Conservation (phyloP, 1,284 basidiomycete species). For the Agaricales sp. region DNA sequence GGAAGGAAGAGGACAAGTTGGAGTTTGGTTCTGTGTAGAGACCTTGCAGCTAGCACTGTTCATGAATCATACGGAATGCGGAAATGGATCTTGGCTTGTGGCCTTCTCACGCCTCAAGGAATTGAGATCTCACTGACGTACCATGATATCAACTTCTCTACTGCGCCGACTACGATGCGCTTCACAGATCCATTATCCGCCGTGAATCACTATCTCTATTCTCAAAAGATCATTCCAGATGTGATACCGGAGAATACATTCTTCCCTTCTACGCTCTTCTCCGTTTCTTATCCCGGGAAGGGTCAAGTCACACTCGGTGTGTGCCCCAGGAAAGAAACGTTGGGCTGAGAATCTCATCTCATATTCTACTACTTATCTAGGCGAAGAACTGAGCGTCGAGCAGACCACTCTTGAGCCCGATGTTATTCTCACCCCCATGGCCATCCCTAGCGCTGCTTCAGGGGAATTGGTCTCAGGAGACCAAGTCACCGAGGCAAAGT, state of each 20-base stretch:
- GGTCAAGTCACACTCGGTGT: neutral
- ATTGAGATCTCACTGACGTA: too few species aligned
- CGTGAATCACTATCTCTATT: constrained; percentile 27
- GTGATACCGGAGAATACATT: constrained; percentile 37
- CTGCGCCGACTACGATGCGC: neutral
- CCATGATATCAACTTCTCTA: neutral
- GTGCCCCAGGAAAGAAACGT: constrained; percentile 32
- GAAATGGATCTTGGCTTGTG: too few species aligned
- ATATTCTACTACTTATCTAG: too few species aligned
- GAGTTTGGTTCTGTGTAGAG: too few species aligned
- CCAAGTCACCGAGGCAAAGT: constrained; percentile 27
- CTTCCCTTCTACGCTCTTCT: constrained; percentile 41
- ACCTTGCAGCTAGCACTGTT: too few species aligned
- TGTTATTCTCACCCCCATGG: constrained; percentile 38
- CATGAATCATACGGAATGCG: too few species aligned
- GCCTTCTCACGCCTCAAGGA: too few species aligned
- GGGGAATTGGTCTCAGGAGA: constrained; percentile 10
- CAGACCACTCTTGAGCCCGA: constrained; percentile 43
- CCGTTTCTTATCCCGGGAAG: constrained; percentile 35
- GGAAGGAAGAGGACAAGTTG: constrained; percentile 18
- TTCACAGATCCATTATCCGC: constrained; percentile 28
- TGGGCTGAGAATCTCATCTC: too few species aligned
- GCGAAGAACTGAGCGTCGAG: constrained; percentile 36
- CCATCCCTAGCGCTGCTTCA: constrained; percentile 19
- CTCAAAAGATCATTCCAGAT: constrained; percentile 43